phyloP scores from a whole-genome alignment of 441 rosid genomes.

The Eutrema salsugineum region DNA sequence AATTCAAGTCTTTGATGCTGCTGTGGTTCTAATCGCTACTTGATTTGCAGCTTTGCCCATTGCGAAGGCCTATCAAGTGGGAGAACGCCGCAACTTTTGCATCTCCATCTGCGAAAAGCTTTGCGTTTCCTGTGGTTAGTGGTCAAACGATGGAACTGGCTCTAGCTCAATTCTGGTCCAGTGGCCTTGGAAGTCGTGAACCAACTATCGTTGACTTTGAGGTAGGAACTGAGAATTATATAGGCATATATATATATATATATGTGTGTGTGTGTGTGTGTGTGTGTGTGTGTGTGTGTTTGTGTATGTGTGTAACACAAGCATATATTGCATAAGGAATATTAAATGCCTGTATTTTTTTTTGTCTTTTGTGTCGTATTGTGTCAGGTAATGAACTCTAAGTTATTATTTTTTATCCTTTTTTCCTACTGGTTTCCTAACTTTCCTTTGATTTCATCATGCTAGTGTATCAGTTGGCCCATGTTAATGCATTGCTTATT shows the following conservation, averaged over 20 bases:
- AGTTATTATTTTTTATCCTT: not conserved
- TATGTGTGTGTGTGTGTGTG: not conserved
- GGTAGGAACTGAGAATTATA: constrained; percentile 43
- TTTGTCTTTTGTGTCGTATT: not conserved
- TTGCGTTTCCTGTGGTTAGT: constrained; percentile 73
- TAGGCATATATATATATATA: not conserved
- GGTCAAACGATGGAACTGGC: constrained; percentile 97
- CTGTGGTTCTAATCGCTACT: constrained; percentile 35
- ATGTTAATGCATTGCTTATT: not conserved
- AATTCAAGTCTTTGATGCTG: constrained; percentile 4
- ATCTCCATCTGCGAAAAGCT: constrained; percentile 82
- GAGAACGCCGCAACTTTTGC: constrained; percentile 72
- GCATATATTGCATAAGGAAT: not conserved
- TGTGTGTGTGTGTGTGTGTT: not conserved
- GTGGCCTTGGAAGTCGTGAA: constrained; percentile 96
- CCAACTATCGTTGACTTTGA: constrained; percentile 82
- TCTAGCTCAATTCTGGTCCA: constrained; percentile 97
- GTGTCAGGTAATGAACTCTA: not conserved
- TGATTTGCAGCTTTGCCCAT: constrained; percentile 75
- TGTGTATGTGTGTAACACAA: not conserved
- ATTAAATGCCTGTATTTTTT: constrained; percentile 1
- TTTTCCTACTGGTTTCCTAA: not conserved
- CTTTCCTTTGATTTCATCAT: not conserved
- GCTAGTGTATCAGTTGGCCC: not conserved
- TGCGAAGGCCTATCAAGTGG: constrained; percentile 95